These are phyloP conservation scores for Mortierella sp. DNA, from an alignment of 371 early-diverging fungal species.

Conservation along the genomic window DNA sequence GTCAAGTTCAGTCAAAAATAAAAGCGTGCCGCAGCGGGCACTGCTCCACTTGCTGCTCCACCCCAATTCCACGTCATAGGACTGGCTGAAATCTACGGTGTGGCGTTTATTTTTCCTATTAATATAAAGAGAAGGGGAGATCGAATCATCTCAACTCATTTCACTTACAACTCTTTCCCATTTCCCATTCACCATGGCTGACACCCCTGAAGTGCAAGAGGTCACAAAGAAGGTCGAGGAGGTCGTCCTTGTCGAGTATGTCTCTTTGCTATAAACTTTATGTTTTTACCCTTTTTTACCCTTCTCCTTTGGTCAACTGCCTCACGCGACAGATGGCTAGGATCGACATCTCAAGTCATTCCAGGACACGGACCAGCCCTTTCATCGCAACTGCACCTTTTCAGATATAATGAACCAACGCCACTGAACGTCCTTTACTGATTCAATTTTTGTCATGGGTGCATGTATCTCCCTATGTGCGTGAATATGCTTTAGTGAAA, in stretches of 20 bases:
- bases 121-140: background rate
- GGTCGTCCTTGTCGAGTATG: slow-evolving; percentile 63
- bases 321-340: no score
- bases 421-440: background rate
- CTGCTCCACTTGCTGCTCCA: no score
- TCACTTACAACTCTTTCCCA: background rate
- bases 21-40: no score
- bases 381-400: background rate
- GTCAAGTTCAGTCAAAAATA: no score
- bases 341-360: no score
- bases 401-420: background rate
- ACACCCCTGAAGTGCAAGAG: slow-evolving; percentile 55
- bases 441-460: slow-evolving; percentile 1
- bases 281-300: background rate
- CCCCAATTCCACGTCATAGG: no score
- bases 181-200: slow-evolving; percentile 34
- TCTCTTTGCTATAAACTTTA: no score
- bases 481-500: no score
- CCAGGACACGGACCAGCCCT: background rate
- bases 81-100: no score
- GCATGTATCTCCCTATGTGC: no score
- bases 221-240: slow-evolving; percentile 66
- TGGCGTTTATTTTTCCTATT: background rate
- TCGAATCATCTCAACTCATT: background rate
- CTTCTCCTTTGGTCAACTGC: background rate